phyloP scores from a whole-genome alignment of 2,329 filamentous ascomycete genomes.

The Sclerotinia spermophila region DNA sequence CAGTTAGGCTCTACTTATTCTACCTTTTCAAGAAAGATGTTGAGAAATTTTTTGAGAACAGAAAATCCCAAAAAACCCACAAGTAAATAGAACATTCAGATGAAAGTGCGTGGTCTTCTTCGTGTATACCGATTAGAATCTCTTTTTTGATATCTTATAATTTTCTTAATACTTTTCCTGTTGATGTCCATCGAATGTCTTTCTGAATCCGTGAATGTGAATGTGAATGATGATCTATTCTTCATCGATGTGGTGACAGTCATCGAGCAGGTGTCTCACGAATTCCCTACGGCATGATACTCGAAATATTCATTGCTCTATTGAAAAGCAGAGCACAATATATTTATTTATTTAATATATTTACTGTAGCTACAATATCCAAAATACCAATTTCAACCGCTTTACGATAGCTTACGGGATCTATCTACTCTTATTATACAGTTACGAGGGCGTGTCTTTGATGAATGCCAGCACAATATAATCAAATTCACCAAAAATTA shows the following conservation, averaged over 20 bases:
- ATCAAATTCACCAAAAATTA: too few species aligned
- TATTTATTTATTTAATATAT: not conserved
- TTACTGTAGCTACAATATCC: too few species aligned
- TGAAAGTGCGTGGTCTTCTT: conserved; percentile 8
- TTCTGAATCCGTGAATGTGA: not conserved
- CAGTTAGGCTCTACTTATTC: conserved; percentile 9
- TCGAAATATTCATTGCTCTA: not conserved
- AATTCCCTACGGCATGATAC: not conserved
- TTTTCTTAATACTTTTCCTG: not conserved
- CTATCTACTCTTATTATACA: too few species aligned
- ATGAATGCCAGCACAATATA: too few species aligned
- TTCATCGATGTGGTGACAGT: not conserved
- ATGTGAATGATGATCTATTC: not conserved
- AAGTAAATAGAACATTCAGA: conserved; percentile 4
- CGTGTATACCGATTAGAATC: not conserved
- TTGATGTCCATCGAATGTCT: not conserved
- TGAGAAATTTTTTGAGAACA: conserved; percentile 17
- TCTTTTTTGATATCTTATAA: not conserved
- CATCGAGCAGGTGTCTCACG: not conserved
- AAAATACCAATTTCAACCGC: too few species aligned
- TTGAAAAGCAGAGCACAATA: not conserved
- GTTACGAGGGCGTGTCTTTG: too few species aligned
- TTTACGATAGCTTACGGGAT: too few species aligned
- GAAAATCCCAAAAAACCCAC: not conserved
- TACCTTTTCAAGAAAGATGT: not conserved